Conservation (phyloP, 1,139 yeast species). For the Sugiyamaella paludigena region DNA sequence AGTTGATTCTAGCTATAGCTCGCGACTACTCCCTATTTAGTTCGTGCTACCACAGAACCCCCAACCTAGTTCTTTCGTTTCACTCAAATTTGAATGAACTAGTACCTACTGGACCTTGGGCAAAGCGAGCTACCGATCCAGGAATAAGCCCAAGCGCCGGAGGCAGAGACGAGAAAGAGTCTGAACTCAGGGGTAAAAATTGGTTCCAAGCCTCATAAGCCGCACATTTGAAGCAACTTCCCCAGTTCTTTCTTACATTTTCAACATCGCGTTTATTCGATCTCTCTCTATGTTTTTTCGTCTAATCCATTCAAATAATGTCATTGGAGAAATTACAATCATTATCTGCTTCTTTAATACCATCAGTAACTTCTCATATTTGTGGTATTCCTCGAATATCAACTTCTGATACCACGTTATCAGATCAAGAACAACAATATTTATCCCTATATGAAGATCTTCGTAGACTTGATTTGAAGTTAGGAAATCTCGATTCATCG, state of each 20-base stretch:
- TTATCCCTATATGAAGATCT: constrained; percentile 16
- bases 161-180: no score
- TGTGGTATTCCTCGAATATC: constrained; percentile 25
- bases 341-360: constrained; percentile 7
- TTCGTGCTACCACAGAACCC: no score
- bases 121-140: no score
- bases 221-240: no score
- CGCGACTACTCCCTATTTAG: no score
- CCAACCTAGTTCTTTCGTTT: no score
- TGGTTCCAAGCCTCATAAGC: not conserved
- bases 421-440: constrained; percentile 20
- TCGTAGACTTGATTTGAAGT: constrained; percentile 2
- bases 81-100: no score
- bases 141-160: no score
- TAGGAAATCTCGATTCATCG: not conserved
- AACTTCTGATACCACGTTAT: constrained; percentile 14
- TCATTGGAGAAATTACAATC: constrained; percentile 14
- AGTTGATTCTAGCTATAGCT: no score
- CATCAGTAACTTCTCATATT: constrained; percentile 14
- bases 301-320: not conserved
- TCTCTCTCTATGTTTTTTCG: no score
- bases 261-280: no score
- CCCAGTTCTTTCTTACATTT: constrained; percentile 10
- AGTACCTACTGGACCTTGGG: no score
- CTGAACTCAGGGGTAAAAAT: not conserved